Base-by-base conservation (phyloP, 148 eudicot species). In the Arbutus unedo region DNA sequence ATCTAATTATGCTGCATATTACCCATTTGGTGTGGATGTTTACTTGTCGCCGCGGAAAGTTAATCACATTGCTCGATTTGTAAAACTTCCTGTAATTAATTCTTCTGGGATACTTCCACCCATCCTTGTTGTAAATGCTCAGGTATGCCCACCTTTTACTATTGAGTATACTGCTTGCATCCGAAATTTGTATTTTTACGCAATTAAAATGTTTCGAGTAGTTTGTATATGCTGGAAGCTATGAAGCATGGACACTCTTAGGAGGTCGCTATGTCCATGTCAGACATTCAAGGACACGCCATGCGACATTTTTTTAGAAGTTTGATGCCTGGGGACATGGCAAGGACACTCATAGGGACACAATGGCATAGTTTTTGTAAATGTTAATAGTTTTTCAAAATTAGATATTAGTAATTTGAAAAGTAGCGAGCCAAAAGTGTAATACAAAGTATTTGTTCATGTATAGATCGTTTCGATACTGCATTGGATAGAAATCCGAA, bases 101-200 rank as follows among this genome's bases (percentile, higher is more conserved):
- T 85, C 94, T 66, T 84, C 89, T 14, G 91, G 84, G 14, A 87
- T 85, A 47, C 88, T 96, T 82, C 99, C 99, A 57, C 87, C 98
- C 41, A 87, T 94, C 85, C 99, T 96, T 80, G 91, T 96, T 81
- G 99, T 96, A 84, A 96, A 96, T 89, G 93, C 90, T 84, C 99
- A 96, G 98, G 99, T 96, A 88, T 31, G 25, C 23, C 77, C 18
- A 4, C 21, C 8, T 3, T 19, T 67, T 54, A 54, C 4, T 76
- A 54, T 44, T 45, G 31, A n/a, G 7, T 81, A 43, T 19, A 4
- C 31, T 77, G 18, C 43, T 8, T 75, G 50, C 76, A 25, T 43
- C 19, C 16, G 13, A 21, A 41, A 49, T 31, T n/a, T 66, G 19
- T 44, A 55, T 82, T 74, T 16, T 7, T 13, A 0, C 31, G 68